Percentiles rank a stretch among this genome's conserved stretches.
Conservation (phyloP, 106 monocot species). For the Dioscorea dumetorum region DNA sequence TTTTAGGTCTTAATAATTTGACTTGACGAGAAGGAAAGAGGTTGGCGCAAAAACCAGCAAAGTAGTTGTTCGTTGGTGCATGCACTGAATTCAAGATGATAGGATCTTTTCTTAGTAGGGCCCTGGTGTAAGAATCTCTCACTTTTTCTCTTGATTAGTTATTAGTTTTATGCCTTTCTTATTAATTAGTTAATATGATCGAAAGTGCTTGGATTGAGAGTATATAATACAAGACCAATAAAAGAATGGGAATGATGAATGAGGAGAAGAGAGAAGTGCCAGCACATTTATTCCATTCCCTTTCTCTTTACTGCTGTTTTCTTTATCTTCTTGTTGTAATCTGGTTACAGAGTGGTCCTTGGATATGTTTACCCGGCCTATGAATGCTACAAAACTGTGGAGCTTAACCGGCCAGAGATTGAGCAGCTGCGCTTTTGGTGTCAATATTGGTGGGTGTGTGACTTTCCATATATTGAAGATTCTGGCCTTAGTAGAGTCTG, state of each 20-base stretch:
- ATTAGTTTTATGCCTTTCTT: no score
- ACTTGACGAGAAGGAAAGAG: no score
- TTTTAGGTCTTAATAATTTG: no score
- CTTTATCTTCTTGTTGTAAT: neutral
- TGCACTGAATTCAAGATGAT: slow-evolving; percentile 22
- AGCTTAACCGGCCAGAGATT: slow-evolving; percentile 70
- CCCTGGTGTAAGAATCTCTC: slow-evolving; percentile 24
- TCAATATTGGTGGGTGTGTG: slow-evolving; percentile 58
- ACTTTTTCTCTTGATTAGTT: neutral
- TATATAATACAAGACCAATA: no score
- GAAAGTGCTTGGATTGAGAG: no score
- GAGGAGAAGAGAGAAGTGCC: no score
- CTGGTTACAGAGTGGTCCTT: slow-evolving; percentile 45
- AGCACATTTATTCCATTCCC: no score
- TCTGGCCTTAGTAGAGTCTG: neutral
- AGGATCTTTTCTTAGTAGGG: slow-evolving; percentile 34
- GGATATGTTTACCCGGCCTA: slow-evolving; percentile 86
- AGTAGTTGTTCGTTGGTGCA: neutral
- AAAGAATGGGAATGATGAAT: no score
- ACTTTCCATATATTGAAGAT: neutral
- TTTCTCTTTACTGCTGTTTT: neutral
- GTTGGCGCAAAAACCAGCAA: no score
- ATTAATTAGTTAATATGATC: no score
- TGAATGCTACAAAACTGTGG: slow-evolving; percentile 74
- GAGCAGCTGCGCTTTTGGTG: slow-evolving; percentile 78